Evolutionary conservation across 2,329 filamentous ascomycete species (phyloP), one percentile per base, ranked within the genome.

Genomic region (Aspergillus hortae): DNA sequence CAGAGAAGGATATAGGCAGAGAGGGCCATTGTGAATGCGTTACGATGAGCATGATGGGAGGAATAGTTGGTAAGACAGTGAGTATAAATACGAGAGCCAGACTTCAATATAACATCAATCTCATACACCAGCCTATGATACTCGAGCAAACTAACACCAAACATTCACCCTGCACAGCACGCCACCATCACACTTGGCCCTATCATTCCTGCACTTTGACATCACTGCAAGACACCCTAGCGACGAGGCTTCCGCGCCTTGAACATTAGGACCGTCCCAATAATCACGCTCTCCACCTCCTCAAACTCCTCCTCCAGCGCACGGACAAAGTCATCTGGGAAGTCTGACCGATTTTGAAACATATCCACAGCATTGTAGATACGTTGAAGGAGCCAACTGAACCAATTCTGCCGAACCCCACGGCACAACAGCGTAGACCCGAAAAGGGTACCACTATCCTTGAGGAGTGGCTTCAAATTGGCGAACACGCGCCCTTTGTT

Each of bases 391-490:
- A 53, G 12, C 3, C 45, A 38, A 7, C 56, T 58, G 63, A 56
- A 57, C 62, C 60, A 47, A 59, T 61, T 50, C 55, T 68, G 23
- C 55, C 59, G 25, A 58, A 61, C 55, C 46, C 62, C 44, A 55
- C 63, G 12, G 2, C 64, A 73, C 44, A 74, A 58, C 0, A 77
- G 60, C 1, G 73, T 75, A 44, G 67, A 68, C 1, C 74, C 74
- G 15, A 63, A 58, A 32, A 77, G 46, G 1, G 71, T 67, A 4
- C 74, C 74, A n/a, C 67, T 59, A 1, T 67, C 61, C 10, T 54
- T 61, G 9, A 77, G 56, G 5, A 67, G 50, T 1, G 57, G 52
- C 55, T 69, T 72, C 44, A 72, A 62, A 4, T 62, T 59, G 6
- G 41, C 49, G 17, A 76, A 64, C 2, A 73, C 61, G 10, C 32